phyloP scores from a whole-genome alignment of 2,329 filamentous ascomycete species.

The Hymenoscyphus scutula region DNA sequence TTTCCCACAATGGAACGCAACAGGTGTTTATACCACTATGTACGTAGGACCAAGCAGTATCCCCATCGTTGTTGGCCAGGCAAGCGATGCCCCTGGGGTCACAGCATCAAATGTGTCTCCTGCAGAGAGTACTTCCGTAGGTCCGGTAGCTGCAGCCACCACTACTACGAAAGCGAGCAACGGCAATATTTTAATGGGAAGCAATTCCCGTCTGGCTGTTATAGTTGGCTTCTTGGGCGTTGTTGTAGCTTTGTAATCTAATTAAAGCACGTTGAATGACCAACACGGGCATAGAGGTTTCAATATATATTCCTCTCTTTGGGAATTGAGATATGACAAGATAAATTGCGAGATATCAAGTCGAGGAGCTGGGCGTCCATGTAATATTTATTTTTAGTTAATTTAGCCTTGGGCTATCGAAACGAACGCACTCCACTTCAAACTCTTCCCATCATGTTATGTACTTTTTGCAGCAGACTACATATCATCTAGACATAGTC shows the following conservation, averaged over 20 bases:
- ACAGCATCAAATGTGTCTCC: background rate
- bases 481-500: no score
- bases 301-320: no score
- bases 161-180: background rate
- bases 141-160: background rate
- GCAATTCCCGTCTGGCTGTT: background rate
- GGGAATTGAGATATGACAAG: no score
- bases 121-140: background rate
- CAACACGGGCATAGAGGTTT: no score
- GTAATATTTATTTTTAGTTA: no score
- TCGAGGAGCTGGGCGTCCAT: no score
- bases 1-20: conserved; percentile 19
- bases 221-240: background rate
- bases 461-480: no score
- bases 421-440: no score
- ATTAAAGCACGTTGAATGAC: no score
- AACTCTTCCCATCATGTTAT: no score
- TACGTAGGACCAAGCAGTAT: conserved; percentile 2
- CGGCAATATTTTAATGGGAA: background rate
- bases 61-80: background rate
- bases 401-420: no score
- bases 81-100: background rate
- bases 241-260: background rate
- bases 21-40: background rate
- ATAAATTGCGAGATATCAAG: no score